Evolutionary conservation across 1,284 basidiomycete genomes (phyloP).

Genomic region (Rhodotorula sp.): DNA sequence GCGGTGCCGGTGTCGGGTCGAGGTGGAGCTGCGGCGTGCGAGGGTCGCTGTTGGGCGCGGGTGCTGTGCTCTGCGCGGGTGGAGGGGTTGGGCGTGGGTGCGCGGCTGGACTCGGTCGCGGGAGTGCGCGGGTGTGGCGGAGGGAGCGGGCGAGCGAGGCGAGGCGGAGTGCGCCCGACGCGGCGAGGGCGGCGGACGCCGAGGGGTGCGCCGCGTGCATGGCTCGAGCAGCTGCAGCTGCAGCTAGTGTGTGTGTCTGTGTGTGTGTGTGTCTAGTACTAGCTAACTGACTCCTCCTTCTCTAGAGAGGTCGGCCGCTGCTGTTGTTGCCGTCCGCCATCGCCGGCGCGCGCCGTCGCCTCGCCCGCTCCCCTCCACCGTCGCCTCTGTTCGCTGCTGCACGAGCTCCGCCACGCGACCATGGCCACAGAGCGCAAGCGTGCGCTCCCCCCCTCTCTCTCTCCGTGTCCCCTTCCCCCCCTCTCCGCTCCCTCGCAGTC

Average conservation of each 20-base stretch:
- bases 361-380: neutral
- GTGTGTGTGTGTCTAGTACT: too few species aligned
- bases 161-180: constrained; percentile 14
- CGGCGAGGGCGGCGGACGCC: neutral
- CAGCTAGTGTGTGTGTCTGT: too few species aligned
- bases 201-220: neutral
- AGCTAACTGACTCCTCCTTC: too few species aligned
- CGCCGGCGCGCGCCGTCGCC: too few species aligned
- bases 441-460: neutral
- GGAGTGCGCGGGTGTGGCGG: too few species aligned
- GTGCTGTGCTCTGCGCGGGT: neutral
- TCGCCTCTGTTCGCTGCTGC: neutral
- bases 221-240: neutral
- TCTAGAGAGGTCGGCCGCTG: too few species aligned
- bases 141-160: neutral
- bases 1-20: too few species aligned
- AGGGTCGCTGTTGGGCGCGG: too few species aligned
- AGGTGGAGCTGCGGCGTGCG: neutral
- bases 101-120: too few species aligned
- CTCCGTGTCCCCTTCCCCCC: neutral
- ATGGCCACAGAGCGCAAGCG: constrained; percentile 19
- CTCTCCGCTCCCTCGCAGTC: neutral
- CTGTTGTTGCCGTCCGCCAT: too few species aligned
- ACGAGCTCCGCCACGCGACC: neutral
- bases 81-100: neutral